A percentile compares a stretch with the other conserved stretches of the same genome.
These are phyloP conservation scores for Cryptococcus wingfieldii DNA, from an alignment of 1,284 basidiomycete genomes.

Conservation along the genomic window DNA sequence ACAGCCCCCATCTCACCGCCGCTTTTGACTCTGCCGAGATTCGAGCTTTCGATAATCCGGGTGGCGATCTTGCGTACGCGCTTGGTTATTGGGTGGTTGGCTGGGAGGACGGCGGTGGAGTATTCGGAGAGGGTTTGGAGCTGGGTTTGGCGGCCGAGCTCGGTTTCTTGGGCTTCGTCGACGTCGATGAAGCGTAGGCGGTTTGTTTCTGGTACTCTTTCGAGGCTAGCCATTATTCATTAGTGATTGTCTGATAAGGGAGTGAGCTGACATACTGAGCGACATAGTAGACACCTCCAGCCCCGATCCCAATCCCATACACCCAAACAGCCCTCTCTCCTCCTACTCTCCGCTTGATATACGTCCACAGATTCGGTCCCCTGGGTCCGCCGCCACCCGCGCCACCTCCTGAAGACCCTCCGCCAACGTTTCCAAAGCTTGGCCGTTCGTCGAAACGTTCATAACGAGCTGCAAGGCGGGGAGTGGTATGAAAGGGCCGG, in stretches of 20 bases:
- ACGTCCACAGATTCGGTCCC: constrained; percentile 21
- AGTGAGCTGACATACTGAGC: constrained; percentile 53
- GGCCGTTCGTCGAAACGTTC: constrained; percentile 30
- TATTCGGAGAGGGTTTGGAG: constrained; percentile 58
- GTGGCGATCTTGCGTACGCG: constrained; percentile 67
- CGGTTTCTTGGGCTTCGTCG: constrained; percentile 58
- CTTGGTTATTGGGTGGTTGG: constrained; percentile 61
- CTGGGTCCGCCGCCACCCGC: constrained; percentile 7
- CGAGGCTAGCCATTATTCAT: constrained; percentile 56
- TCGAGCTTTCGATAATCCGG: constrained; percentile 67
- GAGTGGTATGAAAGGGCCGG: constrained; percentile 19
- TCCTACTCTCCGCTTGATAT: constrained; percentile 35
- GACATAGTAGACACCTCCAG: constrained; percentile 57
- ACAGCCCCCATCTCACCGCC: constrained; percentile 36
- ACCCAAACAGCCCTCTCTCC: constrained; percentile 41
- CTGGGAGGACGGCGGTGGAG: constrained; percentile 60
- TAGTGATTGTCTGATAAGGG: background rate
- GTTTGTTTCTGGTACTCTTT: constrained; percentile 75
- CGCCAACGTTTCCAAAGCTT: constrained; percentile 3
- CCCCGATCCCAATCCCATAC: constrained; percentile 42
- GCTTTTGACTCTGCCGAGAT: constrained; percentile 60
- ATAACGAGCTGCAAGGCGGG: constrained; percentile 21
- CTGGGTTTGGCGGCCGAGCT: constrained; percentile 51
- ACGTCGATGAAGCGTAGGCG: constrained; percentile 80
- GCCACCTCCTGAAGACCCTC: constrained; percentile 50